A percentile compares a stretch with the other conserved stretches of the same genome.
phyloP scores from a whole-genome alignment of 208 protist genomes.

The Crithidia fasciculata region DNA sequence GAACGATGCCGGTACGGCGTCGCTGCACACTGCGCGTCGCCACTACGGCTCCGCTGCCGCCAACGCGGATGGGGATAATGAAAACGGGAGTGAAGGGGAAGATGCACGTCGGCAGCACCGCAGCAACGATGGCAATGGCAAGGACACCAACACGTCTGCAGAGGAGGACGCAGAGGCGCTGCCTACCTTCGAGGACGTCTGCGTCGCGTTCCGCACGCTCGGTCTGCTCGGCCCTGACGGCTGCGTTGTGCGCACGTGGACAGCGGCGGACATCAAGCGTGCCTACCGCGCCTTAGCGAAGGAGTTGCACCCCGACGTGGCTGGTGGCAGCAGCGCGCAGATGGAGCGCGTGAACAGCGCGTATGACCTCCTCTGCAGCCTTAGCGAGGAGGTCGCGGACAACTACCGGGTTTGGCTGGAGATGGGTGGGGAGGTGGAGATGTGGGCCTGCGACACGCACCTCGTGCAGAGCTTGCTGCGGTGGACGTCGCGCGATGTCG shows the following conservation, averaged over 20 bases:
- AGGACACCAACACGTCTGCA: neutral
- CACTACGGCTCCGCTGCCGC: constrained; percentile 2
- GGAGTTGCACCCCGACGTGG: constrained; percentile 45
- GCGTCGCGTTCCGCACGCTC: constrained; percentile 26
- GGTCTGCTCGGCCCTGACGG: constrained; percentile 24
- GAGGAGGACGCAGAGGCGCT: neutral
- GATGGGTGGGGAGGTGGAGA: constrained; percentile 28
- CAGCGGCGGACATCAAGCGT: constrained; percentile 40
- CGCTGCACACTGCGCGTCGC: constrained; percentile 9
- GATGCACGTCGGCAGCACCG: too few species aligned
- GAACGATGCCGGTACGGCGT: too few species aligned
- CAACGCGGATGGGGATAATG: neutral
- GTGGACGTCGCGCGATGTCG: constrained; percentile 16
- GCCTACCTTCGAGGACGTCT: constrained; percentile 26
- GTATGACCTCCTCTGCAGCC: constrained; percentile 30
- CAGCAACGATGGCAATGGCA: neutral
- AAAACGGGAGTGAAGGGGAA: too few species aligned
- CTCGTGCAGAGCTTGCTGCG: constrained; percentile 6
- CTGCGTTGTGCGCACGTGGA: constrained; percentile 26
- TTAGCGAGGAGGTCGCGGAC: constrained; percentile 11
- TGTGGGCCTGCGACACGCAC: neutral
- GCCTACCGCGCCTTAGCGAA: constrained; percentile 46
- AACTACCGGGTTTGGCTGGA: constrained; percentile 33
- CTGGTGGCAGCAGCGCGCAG: constrained; percentile 27
- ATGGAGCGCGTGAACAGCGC: constrained; percentile 60